Conservation (phyloP, 2,329 filamentous ascomycete genomes). For the Acephala macrosclerotiorum region DNA sequence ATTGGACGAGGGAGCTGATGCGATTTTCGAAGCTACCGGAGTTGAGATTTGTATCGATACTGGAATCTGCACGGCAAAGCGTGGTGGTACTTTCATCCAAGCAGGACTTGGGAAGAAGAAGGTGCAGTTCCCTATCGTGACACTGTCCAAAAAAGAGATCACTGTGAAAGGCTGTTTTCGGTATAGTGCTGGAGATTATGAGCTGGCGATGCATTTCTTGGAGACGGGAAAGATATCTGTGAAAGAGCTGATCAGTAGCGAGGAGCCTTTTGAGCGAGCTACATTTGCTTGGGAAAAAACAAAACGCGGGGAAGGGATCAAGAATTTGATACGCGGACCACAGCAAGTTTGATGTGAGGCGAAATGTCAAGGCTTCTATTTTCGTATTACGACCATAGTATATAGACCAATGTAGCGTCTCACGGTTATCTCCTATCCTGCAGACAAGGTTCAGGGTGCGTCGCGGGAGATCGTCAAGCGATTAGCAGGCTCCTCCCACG, state of each 20-base stretch:
- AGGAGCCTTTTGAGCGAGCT: slow-evolving; percentile 53
- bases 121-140: slow-evolving; percentile 58
- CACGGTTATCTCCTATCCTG: background rate
- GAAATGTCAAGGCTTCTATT: background rate
- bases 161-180: slow-evolving; percentile 58
- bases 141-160: slow-evolving; percentile 55
- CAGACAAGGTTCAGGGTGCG: background rate
- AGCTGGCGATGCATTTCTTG: slow-evolving; percentile 56
- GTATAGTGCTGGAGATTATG: slow-evolving; percentile 58
- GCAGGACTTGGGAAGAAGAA: slow-evolving; percentile 47
- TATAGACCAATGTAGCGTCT: background rate
- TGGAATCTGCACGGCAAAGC: slow-evolving; percentile 52
- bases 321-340: slow-evolving; percentile 33
- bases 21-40: slow-evolving; percentile 58
- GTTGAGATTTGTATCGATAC: slow-evolving; percentile 55
- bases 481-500: too few relatives aligned
- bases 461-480: slow-evolving; percentile 7
- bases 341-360: slow-evolving; percentile 1
- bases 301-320: slow-evolving; percentile 32
- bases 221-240: slow-evolving; percentile 33
- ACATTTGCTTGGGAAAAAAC: slow-evolving; percentile 50
- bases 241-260: slow-evolving; percentile 47
- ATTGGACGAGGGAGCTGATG: slow-evolving; percentile 55
- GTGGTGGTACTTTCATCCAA: slow-evolving; percentile 58
- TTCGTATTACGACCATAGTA: background rate